phyloP scores from a whole-genome alignment of 441 rosid species.

The Populus trichocarpa region DNA sequence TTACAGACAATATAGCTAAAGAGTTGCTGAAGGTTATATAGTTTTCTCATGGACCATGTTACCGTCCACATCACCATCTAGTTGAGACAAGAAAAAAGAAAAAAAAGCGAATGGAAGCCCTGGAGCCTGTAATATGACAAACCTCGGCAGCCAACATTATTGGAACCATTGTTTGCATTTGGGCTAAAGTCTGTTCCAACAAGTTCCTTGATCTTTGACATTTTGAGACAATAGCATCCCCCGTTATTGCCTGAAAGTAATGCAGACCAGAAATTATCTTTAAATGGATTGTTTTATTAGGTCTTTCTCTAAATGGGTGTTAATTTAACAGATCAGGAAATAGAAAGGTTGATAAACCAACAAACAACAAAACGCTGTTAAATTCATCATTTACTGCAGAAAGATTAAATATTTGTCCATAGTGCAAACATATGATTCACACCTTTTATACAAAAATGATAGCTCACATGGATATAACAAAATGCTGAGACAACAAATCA shows the following conservation, averaged over 20 bases:
- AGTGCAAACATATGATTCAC: background rate
- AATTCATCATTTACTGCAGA: background rate
- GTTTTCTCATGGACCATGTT: background rate
- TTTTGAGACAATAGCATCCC: conserved; percentile 48
- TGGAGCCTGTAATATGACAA: conserved; percentile 21
- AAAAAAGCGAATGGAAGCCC: background rate
- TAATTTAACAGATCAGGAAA: background rate
- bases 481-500: background rate
- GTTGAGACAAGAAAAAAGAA: background rate
- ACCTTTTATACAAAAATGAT: background rate
- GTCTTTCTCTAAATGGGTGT: too few relatives aligned
- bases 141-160: conserved; percentile 65
- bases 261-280: background rate
- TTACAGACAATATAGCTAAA: background rate
- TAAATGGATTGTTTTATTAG: background rate
- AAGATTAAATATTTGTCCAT: too few relatives aligned
- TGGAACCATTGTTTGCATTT: conserved; percentile 62
- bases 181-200: conserved; percentile 47
- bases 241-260: conserved; percentile 60
- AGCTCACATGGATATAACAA: background rate
- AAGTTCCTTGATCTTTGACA: conserved; percentile 40
- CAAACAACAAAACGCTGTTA: background rate
- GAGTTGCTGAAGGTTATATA: background rate
- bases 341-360: background rate
- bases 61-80: background rate